Evolutionary conservation across 176 grass and related monocot species (phyloP).

Genomic region (Aegilops umbellulata): DNA sequence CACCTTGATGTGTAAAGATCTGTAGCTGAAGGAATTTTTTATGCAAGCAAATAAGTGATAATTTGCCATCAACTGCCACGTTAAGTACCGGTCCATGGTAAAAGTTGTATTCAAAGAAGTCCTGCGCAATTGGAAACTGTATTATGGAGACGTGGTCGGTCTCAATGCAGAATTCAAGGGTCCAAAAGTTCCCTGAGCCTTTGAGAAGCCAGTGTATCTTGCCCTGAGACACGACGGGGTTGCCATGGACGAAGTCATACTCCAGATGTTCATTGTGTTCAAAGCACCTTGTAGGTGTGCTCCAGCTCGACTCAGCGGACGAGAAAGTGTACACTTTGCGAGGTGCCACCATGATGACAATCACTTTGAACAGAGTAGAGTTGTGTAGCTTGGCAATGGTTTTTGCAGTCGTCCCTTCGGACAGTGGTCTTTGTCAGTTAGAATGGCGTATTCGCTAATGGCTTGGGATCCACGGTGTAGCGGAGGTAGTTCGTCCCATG

Average conservation of each 20-base stretch:
- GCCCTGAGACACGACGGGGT: not conserved
- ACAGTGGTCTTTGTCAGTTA: not conserved
- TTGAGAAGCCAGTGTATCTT: not conserved
- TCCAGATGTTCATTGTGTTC: not conserved
- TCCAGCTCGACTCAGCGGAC: not conserved
- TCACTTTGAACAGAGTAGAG: not conserved
- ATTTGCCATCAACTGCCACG: not conserved
- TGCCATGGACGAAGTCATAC: not conserved
- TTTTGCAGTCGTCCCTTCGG: not conserved
- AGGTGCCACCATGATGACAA: not conserved
- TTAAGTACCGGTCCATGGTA: not conserved
- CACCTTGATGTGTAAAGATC: not conserved
- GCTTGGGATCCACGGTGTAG: not conserved
- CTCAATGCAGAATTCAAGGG: not conserved
- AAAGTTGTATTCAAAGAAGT: not conserved
- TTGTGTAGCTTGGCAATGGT: not conserved
- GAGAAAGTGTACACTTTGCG: not conserved
- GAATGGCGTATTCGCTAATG: not conserved
- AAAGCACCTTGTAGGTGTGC: not conserved
- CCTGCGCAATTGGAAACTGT: not conserved
- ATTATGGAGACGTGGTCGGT: not conserved
- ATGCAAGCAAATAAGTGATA: not conserved
- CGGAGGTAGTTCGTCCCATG: not conserved
- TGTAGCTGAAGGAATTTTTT: not conserved
- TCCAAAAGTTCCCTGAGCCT: not conserved